Percentiles rank a stretch among this genome's conserved stretches.
phyloP scores from a whole-genome alignment of 140 eudicot genomes.

The Flaveria floridana region DNA sequence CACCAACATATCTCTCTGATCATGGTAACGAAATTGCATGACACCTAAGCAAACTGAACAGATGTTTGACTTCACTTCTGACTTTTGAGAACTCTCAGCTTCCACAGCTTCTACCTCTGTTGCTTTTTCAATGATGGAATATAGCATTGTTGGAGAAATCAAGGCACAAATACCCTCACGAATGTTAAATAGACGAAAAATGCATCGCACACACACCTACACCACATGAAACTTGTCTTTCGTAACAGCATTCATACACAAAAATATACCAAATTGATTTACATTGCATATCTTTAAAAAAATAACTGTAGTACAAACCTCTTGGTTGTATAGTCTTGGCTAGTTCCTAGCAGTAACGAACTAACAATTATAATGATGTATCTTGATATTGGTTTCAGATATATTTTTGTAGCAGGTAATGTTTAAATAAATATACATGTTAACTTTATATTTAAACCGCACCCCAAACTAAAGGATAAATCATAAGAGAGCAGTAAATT shows the following conservation, averaged over 20 bases:
- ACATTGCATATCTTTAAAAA: neutral
- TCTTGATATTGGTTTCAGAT: neutral
- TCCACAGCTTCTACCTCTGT: conserved; percentile 26
- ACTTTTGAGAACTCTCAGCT: conserved; percentile 29
- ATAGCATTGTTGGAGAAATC: conserved; percentile 33
- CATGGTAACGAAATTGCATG: conserved; percentile 58
- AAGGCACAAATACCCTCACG: conserved; percentile 43
- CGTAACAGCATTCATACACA: neutral
- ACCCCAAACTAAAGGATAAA: neutral
- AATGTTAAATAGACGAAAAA: conserved; percentile 55
- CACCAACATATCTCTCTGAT: conserved; percentile 41
- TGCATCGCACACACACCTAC: conserved; percentile 75
- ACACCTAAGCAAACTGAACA: conserved; percentile 78
- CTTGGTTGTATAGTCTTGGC: neutral
- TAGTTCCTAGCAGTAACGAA: neutral
- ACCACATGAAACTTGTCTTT: conserved; percentile 17
- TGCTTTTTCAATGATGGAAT: conserved; percentile 34
- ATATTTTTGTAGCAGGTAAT: neutral
- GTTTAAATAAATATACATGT: neutral
- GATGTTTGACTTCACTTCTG: conserved; percentile 32
- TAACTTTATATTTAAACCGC: neutral
- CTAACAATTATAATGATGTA: neutral
- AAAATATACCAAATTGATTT: neutral
- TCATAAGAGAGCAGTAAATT: neutral
- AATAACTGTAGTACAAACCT: neutral